Base-by-base conservation (phyloP, 1,284 basidiomycete species). In the Malassezia globosa region DNA sequence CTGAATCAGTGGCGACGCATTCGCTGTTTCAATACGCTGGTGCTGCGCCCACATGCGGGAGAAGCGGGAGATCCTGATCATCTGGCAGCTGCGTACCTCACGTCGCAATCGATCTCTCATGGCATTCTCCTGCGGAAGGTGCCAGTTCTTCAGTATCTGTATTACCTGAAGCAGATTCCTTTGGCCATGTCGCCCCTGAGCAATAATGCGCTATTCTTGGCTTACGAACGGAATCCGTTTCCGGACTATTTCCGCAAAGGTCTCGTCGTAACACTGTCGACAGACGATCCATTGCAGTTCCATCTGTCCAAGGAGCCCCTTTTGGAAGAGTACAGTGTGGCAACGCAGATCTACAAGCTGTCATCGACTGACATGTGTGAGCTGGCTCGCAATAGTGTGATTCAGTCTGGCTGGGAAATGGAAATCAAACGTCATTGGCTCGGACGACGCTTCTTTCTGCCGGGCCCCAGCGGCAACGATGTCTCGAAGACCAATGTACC, bases 11-110 rank as follows among this genome's bases (percentile, higher is more conserved):
- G 89, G 89, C 79, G 94, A 78, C 49, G 75, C 77, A 48, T 56
- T 18, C 78, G 92, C 33, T 88, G 89, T 5, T 97, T 97, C 76
- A 95, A 48, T 26, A 97, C 92, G 0, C 92, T 99, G 69, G 92
- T 96, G 31, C 81, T 99, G 50, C 83, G 94, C 34, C 94, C 94
- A 1, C 94, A 97, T 73, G 86, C 86, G 22, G 94, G 94, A 46
- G 94, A 99, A 76, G 94, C 94, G 1, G 94, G 94, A 34, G 94
- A 99, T 71, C 87, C 94, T 0, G 92, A 97, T 72, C 94, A 97
- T 72, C 79, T 97, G 18, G 87, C 90, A 0, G 86, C 92, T 0
- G 85, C 92, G 1, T 97, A 88, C 79, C 78, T 99, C 22, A 89
- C 88, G 0, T 85, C 90, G 4, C 92, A 97, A 70, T 96, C 90